Evolutionary conservation across 2,329 filamentous ascomycete genomes (phyloP).

Genomic region (Aspergillus viridinutans): DNA sequence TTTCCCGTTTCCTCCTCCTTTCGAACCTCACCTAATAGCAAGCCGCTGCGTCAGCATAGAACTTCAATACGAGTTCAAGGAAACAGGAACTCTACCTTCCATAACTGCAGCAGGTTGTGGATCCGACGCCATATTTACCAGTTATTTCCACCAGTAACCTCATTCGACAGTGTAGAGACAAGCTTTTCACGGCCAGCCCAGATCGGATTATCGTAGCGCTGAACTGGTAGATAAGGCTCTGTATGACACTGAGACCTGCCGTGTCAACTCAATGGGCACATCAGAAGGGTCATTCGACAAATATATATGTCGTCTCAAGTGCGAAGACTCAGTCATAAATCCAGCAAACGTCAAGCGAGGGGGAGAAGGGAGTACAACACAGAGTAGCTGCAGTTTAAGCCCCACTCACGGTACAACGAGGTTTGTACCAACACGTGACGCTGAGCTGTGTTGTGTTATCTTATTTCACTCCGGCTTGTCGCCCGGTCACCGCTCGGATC

Average conservation of each 20-base stretch:
- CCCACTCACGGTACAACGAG: background rate
- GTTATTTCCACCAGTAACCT: background rate
- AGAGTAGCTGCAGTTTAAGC: background rate
- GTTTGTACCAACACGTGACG: conserved; percentile 3
- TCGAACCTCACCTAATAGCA: conserved; percentile 3
- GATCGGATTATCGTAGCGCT: background rate
- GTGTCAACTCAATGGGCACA: background rate
- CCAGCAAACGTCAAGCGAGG: background rate
- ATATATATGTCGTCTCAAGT: background rate
- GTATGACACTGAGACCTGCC: background rate
- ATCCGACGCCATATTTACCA: conserved; percentile 13
- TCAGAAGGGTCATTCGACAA: background rate
- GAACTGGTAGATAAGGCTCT: background rate
- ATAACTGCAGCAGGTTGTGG: conserved; percentile 4
- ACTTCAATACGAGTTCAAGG: background rate
- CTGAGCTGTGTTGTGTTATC: conserved; percentile 7
- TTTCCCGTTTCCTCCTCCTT: conserved; percentile 8
- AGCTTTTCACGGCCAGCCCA: background rate
- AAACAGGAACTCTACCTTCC: conserved; percentile 9
- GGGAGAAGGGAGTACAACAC: background rate
- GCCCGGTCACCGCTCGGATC: conserved; percentile 21
- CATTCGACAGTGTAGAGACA: background rate
- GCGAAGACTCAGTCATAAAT: background rate
- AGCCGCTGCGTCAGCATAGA: background rate
- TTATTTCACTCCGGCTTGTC: conserved; percentile 17